Evolutionary conservation across 2,329 filamentous ascomycete genomes (phyloP), one percentile per base, ranked within the genome.

Genomic region (Apiospora phragmitis): DNA sequence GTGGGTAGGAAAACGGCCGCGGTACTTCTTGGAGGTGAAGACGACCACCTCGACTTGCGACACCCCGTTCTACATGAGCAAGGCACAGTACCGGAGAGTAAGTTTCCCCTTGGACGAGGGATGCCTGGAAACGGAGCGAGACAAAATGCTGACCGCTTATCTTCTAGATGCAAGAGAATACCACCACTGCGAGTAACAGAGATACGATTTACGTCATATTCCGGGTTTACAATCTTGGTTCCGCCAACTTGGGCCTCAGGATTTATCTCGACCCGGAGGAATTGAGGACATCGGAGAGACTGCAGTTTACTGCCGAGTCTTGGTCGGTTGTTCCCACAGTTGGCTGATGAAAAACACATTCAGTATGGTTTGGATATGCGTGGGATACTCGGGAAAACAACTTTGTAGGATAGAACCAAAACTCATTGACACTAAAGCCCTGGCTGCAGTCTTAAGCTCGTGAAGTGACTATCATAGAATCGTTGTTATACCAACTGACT

Each of bases 11-110:
- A 71, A 70, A 67, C 73, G 67, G 4, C 84, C 81, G 0, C 73
- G 79, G 42, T 88, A 86, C 72, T 83, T 81, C 29, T 82, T 88
- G 2, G 87, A 88, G 70, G 86, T 88, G 45, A 88, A 88, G 74
- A 81, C 85, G 0, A 87, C 85, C 0, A 83, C 81, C 0, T 75
- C 76, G 0, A 66, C 72, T 1, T 81, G 77, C 59, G 75, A 79
- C 1, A 82, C 80, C 7, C 79, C 82, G 0, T 87, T 88, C 69
- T 87, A 77, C 66, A 82, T 88, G 79, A 87, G 83, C 73, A 80
- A 82, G 41, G 72, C 74, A 1, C 85, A 88, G 73, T 85, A 84
- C 68, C 70, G 76, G 47, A 76, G 77, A 72, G 84, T 85, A 74
- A 74, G 80, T 79, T 16, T 18, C 2, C 32, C 12, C 59, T 7